Base-by-base conservation (phyloP, 352 stramenopile species). In the Phytophthora pistaciae region DNA sequence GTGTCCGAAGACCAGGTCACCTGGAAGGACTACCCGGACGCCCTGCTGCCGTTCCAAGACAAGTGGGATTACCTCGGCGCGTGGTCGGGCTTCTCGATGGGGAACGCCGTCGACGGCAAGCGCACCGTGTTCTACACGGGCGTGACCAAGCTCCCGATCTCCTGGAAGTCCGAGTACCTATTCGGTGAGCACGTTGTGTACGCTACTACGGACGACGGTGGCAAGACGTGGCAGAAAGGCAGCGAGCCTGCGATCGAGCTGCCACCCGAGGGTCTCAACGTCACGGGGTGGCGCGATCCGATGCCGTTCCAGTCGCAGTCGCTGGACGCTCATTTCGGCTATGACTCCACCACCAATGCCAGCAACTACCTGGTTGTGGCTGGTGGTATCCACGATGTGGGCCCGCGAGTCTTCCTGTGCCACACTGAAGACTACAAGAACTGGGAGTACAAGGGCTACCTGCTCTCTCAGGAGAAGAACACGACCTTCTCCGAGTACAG, bases 291-390 rank as follows among this genome's bases (percentile, higher is more conserved):
- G 78, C 75, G 80, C n/a, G 78, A 88, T 65, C 78, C 80, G 38
- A 78, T 83, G 68, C 64, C 74, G 44, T 88, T 88, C 70, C 68
- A 88, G 65, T 86, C 78, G 42, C 70, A 72, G 70, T 64, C 76
- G 25, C 72, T 88, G 23, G 81, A 88, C 72, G 56, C 64, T 60
- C 59, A 71, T 16, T 75, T 76, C 36, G 71, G 70, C 31, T 42
- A 67, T 31, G 55, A 60, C 14, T 48, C 60, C 29, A 60, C 60
- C 29, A 60, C n/a, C 7, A 68, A 59, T 11, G 70, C 53, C 54
- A 88, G 77, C 78, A 75, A 86, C 65, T 88, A 85, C 68, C 72
- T 88, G n/a, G 81, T 77, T 42, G 76, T n/a, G n/a, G n/a, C 81
- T 25, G 81, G 81, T 29, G 80, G 80, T 14, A 81, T 88, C 57